Evolutionary conservation across 2,329 filamentous ascomycete species (phyloP).

Genomic region (Fusarium poae): DNA sequence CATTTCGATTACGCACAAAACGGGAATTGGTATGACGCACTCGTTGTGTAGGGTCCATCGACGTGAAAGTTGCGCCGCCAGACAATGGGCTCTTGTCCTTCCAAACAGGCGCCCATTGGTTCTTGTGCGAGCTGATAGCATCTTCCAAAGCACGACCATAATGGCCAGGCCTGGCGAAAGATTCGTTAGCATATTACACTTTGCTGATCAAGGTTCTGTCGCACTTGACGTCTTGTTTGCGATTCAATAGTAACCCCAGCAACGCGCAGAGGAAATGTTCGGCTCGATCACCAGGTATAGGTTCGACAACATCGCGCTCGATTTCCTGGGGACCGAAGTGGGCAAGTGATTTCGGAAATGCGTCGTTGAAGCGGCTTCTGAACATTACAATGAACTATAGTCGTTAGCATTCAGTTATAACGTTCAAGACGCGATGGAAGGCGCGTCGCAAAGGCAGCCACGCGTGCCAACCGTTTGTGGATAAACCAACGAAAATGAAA

Average conservation of each 20-base stretch:
- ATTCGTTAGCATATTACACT: constrained; percentile 32
- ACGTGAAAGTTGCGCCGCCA: constrained; percentile 83
- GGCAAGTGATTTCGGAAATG: constrained; percentile 86
- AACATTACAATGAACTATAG: constrained; percentile 97
- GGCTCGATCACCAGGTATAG: constrained; percentile 82
- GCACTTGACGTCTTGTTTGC: constrained; percentile 99
- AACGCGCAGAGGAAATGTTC: constrained; percentile 92
- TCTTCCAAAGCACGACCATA: constrained; percentile 95
- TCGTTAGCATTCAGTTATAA: constrained; percentile 53
- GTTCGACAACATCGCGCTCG: constrained; percentile 84
- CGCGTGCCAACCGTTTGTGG: constrained; percentile 54
- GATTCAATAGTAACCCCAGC: constrained; percentile 88
- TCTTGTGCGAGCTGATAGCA: constrained; percentile 84
- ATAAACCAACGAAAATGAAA: constrained; percentile 41
- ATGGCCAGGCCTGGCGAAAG: constrained; percentile 79
- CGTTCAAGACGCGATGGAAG: constrained; percentile 61
- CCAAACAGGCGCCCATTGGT: constrained; percentile 91
- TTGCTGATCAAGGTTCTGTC: constrained; percentile 52
- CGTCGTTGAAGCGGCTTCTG: constrained; percentile 89
- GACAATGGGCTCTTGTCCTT: constrained; percentile 84
- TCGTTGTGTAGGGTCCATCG: constrained; percentile 83
- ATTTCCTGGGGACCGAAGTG: constrained; percentile 97
- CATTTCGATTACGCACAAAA: constrained; percentile 10
- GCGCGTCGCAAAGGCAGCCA: constrained; percentile 62
- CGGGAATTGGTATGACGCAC: constrained; percentile 63